Conservation (phyloP, 345 rosid species). For the Diplotaxis tenuifolia region DNA sequence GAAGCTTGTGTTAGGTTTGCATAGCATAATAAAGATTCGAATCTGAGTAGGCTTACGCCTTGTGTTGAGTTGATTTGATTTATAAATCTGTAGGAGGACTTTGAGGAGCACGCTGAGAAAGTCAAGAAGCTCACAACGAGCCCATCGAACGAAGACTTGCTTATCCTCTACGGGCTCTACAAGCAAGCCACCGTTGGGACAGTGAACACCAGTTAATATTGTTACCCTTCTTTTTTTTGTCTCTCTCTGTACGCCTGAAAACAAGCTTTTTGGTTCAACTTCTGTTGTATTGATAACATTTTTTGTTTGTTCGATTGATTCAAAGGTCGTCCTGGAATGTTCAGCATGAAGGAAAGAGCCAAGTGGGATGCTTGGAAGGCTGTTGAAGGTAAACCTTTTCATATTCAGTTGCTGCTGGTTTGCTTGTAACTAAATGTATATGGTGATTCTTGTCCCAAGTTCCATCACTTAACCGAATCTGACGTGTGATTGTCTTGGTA, state of each 20-base stretch:
- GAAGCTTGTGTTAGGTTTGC: neutral
- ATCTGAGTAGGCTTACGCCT: neutral
- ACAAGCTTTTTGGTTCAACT: neutral
- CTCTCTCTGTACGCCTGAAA: neutral
- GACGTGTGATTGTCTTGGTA: neutral
- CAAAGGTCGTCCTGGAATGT: slow-evolving; percentile 86
- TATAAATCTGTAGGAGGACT: slow-evolving; percentile 58
- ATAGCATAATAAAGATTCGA: neutral
- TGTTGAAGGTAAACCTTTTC: slow-evolving; percentile 61
- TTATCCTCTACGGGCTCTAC: slow-evolving; percentile 76
- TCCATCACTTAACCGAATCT: neutral
- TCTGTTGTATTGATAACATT: neutral
- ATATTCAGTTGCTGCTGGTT: neutral
- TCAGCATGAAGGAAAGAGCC: slow-evolving; percentile 71
- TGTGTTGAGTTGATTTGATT: slow-evolving; percentile 9
- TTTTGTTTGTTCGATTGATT: neutral
- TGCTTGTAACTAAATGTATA: neutral
- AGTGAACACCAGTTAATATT: slow-evolving; percentile 63
- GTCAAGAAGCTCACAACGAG: slow-evolving; percentile 55
- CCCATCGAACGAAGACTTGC: slow-evolving; percentile 64
- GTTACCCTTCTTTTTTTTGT: neutral
- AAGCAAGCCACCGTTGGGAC: slow-evolving; percentile 83
- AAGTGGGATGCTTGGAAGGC: slow-evolving; percentile 99
- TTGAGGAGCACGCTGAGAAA: slow-evolving; percentile 66
- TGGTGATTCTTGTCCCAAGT: neutral